Evolutionary conservation across 2,329 filamentous ascomycete species (phyloP).

Genomic region (Cyphellophora europaea): DNA sequence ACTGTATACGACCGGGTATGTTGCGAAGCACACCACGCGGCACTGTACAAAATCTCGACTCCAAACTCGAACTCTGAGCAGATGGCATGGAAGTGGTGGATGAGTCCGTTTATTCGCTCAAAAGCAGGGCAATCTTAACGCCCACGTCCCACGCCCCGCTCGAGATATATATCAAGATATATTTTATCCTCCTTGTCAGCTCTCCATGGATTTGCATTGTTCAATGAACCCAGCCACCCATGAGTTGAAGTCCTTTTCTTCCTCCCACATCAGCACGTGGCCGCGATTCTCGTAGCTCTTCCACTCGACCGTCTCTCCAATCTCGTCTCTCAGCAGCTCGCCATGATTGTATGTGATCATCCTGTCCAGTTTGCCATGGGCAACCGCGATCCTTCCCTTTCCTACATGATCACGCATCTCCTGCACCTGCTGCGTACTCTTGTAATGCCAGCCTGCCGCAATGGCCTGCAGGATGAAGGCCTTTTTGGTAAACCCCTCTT

Average conservation of each 20-base stretch:
- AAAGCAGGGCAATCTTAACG: too few relatives aligned
- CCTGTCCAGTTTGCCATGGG: slow-evolving; percentile 67
- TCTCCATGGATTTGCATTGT: too few relatives aligned
- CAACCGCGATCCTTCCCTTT: slow-evolving; percentile 61
- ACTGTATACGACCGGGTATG: too few relatives aligned
- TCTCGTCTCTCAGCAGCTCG: slow-evolving; percentile 53
- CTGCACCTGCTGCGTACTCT: slow-evolving; percentile 56
- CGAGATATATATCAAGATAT: too few relatives aligned
- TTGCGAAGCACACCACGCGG: too few relatives aligned
- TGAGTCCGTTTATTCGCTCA: too few relatives aligned
- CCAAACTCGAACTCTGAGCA: too few relatives aligned
- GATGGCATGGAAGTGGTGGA: too few relatives aligned
- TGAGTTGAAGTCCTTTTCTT: slow-evolving; percentile 57
- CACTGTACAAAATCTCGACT: too few relatives aligned
- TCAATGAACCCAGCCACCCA: slow-evolving; percentile 50
- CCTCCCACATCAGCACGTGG: slow-evolving; percentile 67
- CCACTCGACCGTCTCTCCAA: slow-evolving; percentile 49
- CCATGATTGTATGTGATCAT: slow-evolving; percentile 70
- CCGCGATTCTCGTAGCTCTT: slow-evolving; percentile 60
- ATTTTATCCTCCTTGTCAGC: too few relatives aligned
- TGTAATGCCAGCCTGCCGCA: slow-evolving; percentile 72
- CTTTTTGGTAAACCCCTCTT: slow-evolving; percentile 49
- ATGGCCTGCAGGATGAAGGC: slow-evolving; percentile 71
- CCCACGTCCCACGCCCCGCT: too few relatives aligned
- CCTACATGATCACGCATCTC: slow-evolving; percentile 61